Conservation (phyloP, 305 asterid genomes). For the Stenogyne calaminthoides region DNA sequence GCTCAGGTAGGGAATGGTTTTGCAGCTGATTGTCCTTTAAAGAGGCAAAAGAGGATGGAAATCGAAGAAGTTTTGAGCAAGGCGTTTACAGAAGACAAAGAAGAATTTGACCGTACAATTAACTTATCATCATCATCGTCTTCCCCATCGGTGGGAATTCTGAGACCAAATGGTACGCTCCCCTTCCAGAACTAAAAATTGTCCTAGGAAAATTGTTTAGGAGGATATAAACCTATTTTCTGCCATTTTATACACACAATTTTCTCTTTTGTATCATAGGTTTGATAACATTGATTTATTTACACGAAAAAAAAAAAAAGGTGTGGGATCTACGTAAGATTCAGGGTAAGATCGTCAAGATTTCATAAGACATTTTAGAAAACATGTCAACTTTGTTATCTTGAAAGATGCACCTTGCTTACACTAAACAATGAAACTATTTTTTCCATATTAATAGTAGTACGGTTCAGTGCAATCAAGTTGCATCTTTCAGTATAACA, state of each 20-base stretch:
- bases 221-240: not conserved
- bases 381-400: no score
- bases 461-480: no score
- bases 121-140: slow-evolving; percentile 62
- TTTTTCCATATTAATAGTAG: no score
- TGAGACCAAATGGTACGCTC: slow-evolving; percentile 47
- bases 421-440: no score
- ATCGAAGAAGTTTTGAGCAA: slow-evolving; percentile 68
- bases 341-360: no score
- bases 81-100: slow-evolving; percentile 79
- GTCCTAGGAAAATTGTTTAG: not conserved
- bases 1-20: slow-evolving; percentile 56
- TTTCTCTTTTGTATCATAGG: slow-evolving; percentile 24
- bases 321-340: no score
- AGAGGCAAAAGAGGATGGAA: slow-evolving; percentile 70
- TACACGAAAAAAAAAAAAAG: not conserved
- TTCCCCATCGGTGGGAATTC: slow-evolving; percentile 49
- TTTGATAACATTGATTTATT: slow-evolving; percentile 1
- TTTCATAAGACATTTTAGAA: no score
- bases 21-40: slow-evolving; percentile 58
- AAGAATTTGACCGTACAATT: slow-evolving; percentile 58
- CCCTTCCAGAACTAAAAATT: slow-evolving; percentile 36
- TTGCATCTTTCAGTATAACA: no score
- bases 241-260: not conserved
- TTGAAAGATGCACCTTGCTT: no score